These are phyloP conservation scores for Pelargonium cotyledonis DNA, from an alignment of 441 rosid genomes.

Conservation along the genomic window DNA sequence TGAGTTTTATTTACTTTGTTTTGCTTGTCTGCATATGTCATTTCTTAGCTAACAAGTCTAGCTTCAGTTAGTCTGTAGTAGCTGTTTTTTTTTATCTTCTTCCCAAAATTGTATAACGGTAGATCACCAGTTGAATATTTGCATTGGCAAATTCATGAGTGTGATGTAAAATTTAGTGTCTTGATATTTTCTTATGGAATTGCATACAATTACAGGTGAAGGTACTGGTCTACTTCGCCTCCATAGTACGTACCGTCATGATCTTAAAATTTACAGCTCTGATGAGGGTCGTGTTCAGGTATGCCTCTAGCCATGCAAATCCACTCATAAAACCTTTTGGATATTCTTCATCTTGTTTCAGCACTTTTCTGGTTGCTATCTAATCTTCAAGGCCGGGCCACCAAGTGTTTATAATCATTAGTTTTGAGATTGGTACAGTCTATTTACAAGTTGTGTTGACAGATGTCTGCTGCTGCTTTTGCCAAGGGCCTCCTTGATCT, in stretches of 20 bases:
- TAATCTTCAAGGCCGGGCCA: neutral
- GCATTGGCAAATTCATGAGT: neutral
- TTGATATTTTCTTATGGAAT: constrained; percentile 20
- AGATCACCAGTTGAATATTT: neutral
- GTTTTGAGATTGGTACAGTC: constrained; percentile 1
- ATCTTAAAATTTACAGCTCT: constrained; percentile 98
- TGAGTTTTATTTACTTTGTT: neutral
- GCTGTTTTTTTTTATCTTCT: neutral
- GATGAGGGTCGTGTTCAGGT: constrained; percentile 99
- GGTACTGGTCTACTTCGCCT: constrained; percentile 99
- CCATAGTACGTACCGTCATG: constrained; percentile 99
- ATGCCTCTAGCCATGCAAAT: constrained; percentile 18
- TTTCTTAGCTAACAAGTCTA: neutral
- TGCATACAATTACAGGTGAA: constrained; percentile 61
- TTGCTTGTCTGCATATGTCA: neutral
- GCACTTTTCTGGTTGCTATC: constrained; percentile 1
- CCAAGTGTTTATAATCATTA: neutral
- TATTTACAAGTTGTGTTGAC: constrained; percentile 24
- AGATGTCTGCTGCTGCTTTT: constrained; percentile 99
- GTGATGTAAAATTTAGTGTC: neutral
- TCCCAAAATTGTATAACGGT: neutral
- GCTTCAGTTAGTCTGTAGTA: neutral
- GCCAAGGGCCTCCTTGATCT: constrained; percentile 99
- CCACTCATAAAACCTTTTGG: constrained; percentile 6
- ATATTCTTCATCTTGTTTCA: constrained; percentile 5